A percentile compares a stretch with the other conserved stretches of the same genome.
These are phyloP conservation scores for Corinectria fuckeliana DNA, from an alignment of 2,329 filamentous ascomycete species.

Conservation along the genomic window DNA sequence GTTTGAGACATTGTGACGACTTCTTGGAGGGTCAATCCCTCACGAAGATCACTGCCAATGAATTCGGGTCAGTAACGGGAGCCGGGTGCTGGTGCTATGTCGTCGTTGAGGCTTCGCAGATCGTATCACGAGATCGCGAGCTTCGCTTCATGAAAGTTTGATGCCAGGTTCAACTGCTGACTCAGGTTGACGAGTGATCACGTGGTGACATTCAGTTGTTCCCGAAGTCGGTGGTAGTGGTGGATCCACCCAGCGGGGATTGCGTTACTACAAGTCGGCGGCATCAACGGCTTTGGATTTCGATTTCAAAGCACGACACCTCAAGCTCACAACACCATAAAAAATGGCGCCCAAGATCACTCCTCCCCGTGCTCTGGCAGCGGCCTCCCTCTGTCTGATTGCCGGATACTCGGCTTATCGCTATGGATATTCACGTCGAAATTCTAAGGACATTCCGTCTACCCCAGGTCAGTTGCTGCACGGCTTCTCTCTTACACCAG, in stretches of 20 bases:
- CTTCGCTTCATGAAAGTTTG: constrained; percentile 37
- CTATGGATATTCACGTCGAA: constrained; percentile 33
- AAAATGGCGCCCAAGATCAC: constrained; percentile 40
- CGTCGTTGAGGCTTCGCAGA: constrained; percentile 28
- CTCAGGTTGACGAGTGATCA: constrained; percentile 29
- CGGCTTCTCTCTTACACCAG: constrained; percentile 35
- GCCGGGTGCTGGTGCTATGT: constrained; percentile 13
- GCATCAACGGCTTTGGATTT: constrained; percentile 40
- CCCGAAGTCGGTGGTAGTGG: constrained; percentile 32
- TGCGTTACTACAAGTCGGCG: constrained; percentile 28
- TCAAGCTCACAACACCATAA: constrained; percentile 23
- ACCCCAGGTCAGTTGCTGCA: constrained; percentile 32
- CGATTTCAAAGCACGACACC: constrained; percentile 45
- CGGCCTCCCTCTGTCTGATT: constrained; percentile 38
- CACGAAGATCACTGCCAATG: constrained; percentile 18
- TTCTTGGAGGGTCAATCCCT: constrained; percentile 28
- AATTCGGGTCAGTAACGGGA: constrained; percentile 18
- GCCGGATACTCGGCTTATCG: constrained; percentile 40
- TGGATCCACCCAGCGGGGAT: constrained; percentile 24
- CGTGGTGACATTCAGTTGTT: constrained; percentile 25
- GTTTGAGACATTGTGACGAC: constrained; percentile 74
- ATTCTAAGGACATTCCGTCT: constrained; percentile 27
- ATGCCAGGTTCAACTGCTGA: constrained; percentile 35
- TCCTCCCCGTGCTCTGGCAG: constrained; percentile 36
- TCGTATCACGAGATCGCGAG: constrained; percentile 30